phyloP scores from a whole-genome alignment of 176 grass and related monocot species.

The Chrysopogon serrulatus region DNA sequence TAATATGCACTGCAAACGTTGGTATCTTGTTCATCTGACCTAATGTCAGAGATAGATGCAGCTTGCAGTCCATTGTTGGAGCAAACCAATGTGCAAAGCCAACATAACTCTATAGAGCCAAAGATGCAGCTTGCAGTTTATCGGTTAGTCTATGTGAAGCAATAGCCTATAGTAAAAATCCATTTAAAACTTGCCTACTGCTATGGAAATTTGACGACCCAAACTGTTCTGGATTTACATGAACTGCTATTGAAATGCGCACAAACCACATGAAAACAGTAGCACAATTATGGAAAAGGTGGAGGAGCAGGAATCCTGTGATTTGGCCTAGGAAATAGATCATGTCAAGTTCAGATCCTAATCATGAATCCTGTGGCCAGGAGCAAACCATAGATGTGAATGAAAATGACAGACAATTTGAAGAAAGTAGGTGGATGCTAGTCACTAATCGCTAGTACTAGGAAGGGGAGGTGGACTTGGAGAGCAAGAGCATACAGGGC shows the following conservation, averaged over 20 bases:
- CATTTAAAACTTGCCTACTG: neutral
- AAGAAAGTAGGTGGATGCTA: neutral
- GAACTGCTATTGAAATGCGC: neutral
- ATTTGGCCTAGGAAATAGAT: too few relatives aligned
- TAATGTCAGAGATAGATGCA: neutral
- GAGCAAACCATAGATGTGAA: neutral
- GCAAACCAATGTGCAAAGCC: neutral
- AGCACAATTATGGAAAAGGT: neutral
- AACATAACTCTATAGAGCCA: neutral
- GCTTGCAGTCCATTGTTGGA: neutral
- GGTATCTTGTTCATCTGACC: neutral
- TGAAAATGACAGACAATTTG: neutral
- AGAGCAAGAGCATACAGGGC: slow-evolving; percentile 25
- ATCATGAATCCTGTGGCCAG: neutral
- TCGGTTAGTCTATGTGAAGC: neutral
- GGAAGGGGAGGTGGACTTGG: neutral
- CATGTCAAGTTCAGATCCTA: neutral
- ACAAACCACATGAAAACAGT: neutral
- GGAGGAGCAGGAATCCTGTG: too few relatives aligned
- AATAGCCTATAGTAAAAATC: neutral
- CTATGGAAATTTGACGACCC: neutral
- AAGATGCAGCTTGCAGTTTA: neutral
- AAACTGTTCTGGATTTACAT: neutral
- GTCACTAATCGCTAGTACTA: neutral
- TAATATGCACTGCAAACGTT: neutral